These are phyloP conservation scores for Allantophomopsis cytisporea DNA, from an alignment of 2,329 filamentous ascomycete species.

Conservation along the genomic window DNA sequence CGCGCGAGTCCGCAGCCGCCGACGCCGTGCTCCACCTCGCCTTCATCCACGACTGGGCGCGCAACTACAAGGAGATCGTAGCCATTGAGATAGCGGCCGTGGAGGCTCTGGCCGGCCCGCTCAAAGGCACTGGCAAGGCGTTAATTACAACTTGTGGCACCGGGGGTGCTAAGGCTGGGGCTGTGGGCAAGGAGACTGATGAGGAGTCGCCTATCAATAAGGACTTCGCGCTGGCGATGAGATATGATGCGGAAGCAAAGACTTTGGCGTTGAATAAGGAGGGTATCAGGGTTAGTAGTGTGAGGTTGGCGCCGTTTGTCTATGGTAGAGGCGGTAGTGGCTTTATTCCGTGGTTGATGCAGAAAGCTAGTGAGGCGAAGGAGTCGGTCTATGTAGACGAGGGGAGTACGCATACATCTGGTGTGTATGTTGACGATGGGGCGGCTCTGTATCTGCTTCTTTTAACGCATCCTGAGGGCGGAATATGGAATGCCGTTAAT, in stretches of 20 bases:
- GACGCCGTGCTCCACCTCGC: constrained; percentile 30
- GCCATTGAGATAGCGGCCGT: constrained; percentile 21
- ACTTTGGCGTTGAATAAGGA: too few species aligned
- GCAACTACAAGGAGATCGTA: constrained; percentile 14
- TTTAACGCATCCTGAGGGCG: constrained; percentile 18
- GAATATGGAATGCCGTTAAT: constrained; percentile 6
- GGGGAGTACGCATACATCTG: constrained; percentile 13
- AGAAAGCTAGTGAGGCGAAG: too few species aligned
- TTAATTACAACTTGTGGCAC: constrained; percentile 22
- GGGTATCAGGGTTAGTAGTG: too few species aligned
- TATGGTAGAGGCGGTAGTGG: too few species aligned
- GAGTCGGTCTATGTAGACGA: too few species aligned
- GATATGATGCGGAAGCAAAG: too few species aligned
- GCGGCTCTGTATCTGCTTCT: constrained; percentile 25
- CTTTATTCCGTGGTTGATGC: too few species aligned
- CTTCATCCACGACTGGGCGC: constrained; percentile 17
- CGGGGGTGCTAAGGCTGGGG: constrained; percentile 7
- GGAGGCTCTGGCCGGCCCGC: constrained; percentile 21
- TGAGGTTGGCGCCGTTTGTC: too few species aligned
- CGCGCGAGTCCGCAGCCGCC: constrained; percentile 20
- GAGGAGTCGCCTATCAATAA: too few species aligned
- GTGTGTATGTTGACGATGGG: constrained; percentile 28
- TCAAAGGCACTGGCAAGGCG: constrained; percentile 21
- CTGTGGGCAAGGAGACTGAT: constrained; percentile 6
- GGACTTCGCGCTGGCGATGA: too few species aligned